Evolutionary conservation across 2,329 filamentous ascomycete species (phyloP).

Genomic region (Fusarium multiceps): DNA sequence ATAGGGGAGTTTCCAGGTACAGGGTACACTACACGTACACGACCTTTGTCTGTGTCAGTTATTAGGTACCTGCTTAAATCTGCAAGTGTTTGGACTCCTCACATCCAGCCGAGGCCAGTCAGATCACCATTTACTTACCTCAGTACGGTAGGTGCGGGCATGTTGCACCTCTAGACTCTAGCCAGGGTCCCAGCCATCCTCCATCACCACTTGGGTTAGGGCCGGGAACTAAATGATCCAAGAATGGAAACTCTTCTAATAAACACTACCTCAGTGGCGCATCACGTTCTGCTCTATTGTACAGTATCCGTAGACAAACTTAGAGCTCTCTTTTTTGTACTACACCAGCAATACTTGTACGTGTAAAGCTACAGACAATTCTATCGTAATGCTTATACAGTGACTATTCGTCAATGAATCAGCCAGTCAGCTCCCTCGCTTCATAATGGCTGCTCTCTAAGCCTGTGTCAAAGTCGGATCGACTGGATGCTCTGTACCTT

Average conservation of each 20-base stretch:
- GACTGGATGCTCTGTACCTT: background rate
- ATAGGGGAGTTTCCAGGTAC: background rate
- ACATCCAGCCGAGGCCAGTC: background rate
- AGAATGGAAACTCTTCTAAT: conserved; percentile 38
- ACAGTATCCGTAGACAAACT: background rate
- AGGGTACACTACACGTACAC: background rate
- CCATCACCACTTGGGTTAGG: conserved; percentile 26
- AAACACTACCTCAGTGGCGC: conserved; percentile 32
- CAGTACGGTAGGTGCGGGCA: background rate
- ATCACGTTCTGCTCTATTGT: background rate
- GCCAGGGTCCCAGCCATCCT: conserved; percentile 28
- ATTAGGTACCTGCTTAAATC: background rate
- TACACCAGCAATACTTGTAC: background rate
- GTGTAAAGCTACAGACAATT: background rate
- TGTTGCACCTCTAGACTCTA: conserved; percentile 2
- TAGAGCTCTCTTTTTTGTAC: background rate
- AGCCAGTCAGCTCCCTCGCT: conserved; percentile 1
- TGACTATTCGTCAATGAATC: background rate
- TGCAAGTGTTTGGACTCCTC: conserved; percentile 7
- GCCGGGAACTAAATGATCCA: conserved; percentile 37
- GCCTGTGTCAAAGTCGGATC: background rate
- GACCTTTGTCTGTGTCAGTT: background rate
- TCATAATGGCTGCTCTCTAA: background rate
- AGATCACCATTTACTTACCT: background rate
- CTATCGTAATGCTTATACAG: background rate